Evolutionary conservation across 2,329 filamentous ascomycete genomes (phyloP).

Genomic region (Podosphaera aphanis): DNA sequence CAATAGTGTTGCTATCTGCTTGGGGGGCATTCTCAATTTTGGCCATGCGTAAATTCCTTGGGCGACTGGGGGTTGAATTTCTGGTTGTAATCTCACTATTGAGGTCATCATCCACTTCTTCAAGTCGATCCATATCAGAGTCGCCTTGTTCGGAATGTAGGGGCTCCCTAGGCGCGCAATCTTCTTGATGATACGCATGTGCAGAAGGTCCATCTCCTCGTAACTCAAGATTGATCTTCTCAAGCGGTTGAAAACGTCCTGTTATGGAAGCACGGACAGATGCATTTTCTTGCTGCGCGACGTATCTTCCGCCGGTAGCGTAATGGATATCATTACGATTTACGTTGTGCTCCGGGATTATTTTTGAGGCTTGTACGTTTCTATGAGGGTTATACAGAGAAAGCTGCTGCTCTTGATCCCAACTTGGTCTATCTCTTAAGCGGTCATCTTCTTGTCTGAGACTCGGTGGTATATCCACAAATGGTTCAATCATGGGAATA

Average conservation of each 20-base stretch:
- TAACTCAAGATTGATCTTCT: neutral
- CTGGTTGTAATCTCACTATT: neutral
- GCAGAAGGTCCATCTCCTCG: neutral
- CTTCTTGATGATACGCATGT: neutral
- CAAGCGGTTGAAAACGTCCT: neutral
- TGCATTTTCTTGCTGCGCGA: neutral
- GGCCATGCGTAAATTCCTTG: neutral
- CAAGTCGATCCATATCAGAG: neutral
- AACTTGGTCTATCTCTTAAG: neutral
- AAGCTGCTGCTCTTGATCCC: neutral
- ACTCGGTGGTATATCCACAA: neutral
- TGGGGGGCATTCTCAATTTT: neutral
- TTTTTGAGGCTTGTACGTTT: neutral
- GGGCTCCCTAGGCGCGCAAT: neutral
- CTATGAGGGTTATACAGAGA: neutral
- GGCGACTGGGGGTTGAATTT: neutral
- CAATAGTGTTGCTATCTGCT: neutral
- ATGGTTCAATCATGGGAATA: neutral
- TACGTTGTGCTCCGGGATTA: neutral
- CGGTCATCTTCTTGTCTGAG: neutral
- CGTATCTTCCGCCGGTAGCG: neutral
- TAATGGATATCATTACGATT: neutral
- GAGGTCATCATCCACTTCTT: neutral
- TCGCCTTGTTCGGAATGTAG: neutral
- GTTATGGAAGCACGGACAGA: neutral